Evolutionary conservation across 2,329 filamentous ascomycete species (phyloP), one percentile per base, ranked within the genome.

Genomic region (Zymoseptoria brevis): DNA sequence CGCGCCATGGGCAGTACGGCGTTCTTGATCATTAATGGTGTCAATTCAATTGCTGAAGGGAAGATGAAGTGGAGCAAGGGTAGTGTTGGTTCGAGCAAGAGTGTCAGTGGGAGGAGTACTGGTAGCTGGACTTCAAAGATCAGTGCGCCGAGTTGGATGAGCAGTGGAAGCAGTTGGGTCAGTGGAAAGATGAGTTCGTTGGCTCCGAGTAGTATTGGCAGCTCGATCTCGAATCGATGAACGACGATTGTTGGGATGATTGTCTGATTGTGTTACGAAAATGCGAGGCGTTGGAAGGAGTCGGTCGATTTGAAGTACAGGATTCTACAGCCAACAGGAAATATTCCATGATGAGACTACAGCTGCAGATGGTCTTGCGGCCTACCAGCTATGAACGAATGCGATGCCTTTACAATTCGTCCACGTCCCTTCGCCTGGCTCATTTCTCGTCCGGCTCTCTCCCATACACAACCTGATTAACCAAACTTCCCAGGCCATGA

Each of bases 21-120:
- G 0, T 99, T 95, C 76, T 86, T 89, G 2, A 74, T 96, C 60
- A 86, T 97, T 69, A 93, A 95, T 71, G 78, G 87, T 35, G 77
- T 99, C 57, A 93, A 96, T 71, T 87, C 86, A 70, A 79, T 95
- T 45, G 90, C 94, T 45, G 93, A 99, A 75, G 93, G 91, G 0
- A 85, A 90, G 67, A 83, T 96, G 65, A 87, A 86, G 72, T 79
- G 75, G 72, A 67, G 64, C 54, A 64, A 62, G 57, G 30, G 58
- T 50, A 60, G 62, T 35, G 49, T 57, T 7, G 35, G 61, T 26
- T 60, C 60, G 50, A 55, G 55, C 21, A 26, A 62, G 70, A 70
- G 9, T 70, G 69, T 9, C 56, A 65, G 50, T 26, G 68, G 68
- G 6, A 68, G 71, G 58, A 69, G 67, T 3, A 63, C 66, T 45